phyloP scores from a whole-genome alignment of 1,139 yeast species.

The Tardiomyces blankii region DNA sequence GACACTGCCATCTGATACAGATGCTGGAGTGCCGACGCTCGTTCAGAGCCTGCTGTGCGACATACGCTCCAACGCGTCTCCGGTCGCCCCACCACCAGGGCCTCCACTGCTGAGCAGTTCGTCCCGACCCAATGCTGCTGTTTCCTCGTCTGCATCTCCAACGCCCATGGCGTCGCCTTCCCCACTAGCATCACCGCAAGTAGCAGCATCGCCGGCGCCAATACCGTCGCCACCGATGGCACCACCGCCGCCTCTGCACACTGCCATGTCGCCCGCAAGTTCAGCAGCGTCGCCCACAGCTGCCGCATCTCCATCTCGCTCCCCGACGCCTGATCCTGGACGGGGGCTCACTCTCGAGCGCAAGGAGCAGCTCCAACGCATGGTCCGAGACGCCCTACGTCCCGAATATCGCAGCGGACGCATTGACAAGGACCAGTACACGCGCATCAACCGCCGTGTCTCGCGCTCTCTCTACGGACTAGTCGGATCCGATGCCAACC shows the following conservation, averaged over 20 bases:
- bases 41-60: conserved; percentile 1
- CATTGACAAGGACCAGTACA: conserved; percentile 36
- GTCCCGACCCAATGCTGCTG: background rate
- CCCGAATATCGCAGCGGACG: conserved; percentile 35
- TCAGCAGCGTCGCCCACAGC: conserved; percentile 3
- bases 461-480: conserved; percentile 31
- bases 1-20: background rate
- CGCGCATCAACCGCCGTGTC: conserved; percentile 32
- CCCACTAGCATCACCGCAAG: no score
- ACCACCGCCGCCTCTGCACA: background rate
- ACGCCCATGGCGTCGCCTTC: no score
- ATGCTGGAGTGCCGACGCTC: background rate
- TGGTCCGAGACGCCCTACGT: conserved; percentile 40
- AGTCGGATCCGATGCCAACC: conserved; percentile 12
- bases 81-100: background rate
- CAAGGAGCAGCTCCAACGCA: conserved; percentile 40
- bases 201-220: no score
- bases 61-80: background rate
- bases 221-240: no score
- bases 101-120: background rate
- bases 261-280: background rate
- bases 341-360: conserved; percentile 34
- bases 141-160: no score
- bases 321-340: no score
- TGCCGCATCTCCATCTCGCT: conserved; percentile 2